Evolutionary conservation across 257 asterid genomes (phyloP).

Genomic region (Nyctanthes arbortristis): DNA sequence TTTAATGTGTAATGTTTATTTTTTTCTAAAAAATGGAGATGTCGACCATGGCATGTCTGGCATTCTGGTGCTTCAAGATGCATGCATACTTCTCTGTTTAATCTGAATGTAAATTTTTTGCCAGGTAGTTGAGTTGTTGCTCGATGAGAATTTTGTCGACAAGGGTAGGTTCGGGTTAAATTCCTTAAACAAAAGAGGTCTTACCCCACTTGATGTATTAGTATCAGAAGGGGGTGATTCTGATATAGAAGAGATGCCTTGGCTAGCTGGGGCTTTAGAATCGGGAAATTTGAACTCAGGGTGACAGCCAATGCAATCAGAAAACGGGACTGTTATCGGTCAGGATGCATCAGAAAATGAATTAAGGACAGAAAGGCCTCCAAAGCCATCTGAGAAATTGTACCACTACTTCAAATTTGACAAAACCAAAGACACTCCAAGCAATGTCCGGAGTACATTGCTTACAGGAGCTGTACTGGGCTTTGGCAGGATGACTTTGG

Average conservation of each 20-base stretch:
- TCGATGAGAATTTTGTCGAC: not conserved
- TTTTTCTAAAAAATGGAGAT: too few relatives aligned
- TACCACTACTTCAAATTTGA: constrained; percentile 38
- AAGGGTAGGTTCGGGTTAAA: constrained; percentile 25
- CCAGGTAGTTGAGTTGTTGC: constrained; percentile 24
- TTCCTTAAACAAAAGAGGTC: constrained; percentile 28
- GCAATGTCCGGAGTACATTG: constrained; percentile 36
- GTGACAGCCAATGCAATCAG: not conserved
- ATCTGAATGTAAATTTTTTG: not conserved
- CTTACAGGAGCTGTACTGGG: constrained; percentile 46
- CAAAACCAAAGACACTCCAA: constrained; percentile 36
- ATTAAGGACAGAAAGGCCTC: not conserved
- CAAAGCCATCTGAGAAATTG: constrained; percentile 22
- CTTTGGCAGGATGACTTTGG: constrained; percentile 51
- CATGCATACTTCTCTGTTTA: not conserved
- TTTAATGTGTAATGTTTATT: too few relatives aligned
- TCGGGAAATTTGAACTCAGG: constrained; percentile 2
- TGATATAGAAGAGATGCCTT: constrained; percentile 51
- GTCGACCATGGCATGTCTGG: too few relatives aligned
- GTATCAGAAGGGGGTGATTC: constrained; percentile 37
- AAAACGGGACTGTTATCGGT: too few relatives aligned
- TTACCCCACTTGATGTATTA: constrained; percentile 34
- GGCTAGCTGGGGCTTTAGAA: too few relatives aligned
- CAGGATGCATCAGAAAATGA: not conserved
- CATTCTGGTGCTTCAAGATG: too few relatives aligned